These are phyloP conservation scores for Oryza meyeriana DNA, from an alignment of 176 grass and related monocot genomes.

Conservation along the genomic window DNA sequence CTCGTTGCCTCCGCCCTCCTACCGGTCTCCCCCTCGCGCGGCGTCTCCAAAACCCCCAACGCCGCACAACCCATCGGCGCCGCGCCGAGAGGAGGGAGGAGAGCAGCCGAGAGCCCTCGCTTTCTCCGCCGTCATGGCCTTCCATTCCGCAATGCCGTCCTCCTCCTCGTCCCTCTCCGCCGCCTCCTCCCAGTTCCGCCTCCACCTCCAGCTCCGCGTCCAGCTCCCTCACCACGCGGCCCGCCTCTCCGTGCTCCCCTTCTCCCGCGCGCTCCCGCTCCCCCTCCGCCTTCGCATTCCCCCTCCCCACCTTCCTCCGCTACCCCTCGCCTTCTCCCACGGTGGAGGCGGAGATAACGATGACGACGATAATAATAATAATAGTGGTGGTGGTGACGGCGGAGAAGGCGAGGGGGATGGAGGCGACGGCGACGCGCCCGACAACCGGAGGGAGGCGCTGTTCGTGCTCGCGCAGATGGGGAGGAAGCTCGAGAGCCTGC, in stretches of 20 bases:
- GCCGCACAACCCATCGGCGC: not conserved
- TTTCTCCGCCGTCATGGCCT: slow-evolving; percentile 14
- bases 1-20: slow-evolving; percentile 20
- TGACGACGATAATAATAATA: too few species aligned
- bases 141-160: slow-evolving; percentile 18
- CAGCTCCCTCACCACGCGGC: not conserved
- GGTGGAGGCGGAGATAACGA: not conserved
- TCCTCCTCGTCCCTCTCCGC: slow-evolving; percentile 17
- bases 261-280: slow-evolving; percentile 15
- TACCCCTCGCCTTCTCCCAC: slow-evolving; percentile 27
- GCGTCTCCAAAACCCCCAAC: not conserved
- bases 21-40: not conserved
- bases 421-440: slow-evolving; percentile 1
- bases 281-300: slow-evolving; percentile 29
- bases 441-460: slow-evolving; percentile 39
- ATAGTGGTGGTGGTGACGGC: not conserved
- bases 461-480: slow-evolving; percentile 59
- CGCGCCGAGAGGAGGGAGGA: not conserved
- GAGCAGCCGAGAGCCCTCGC: not conserved
- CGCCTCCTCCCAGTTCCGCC: not conserved
- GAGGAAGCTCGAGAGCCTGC: slow-evolving; percentile 63
- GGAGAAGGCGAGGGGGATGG: not conserved
- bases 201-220: not conserved
- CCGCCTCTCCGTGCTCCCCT: slow-evolving; percentile 2
- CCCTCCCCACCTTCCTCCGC: slow-evolving; percentile 14